Conservation (phyloP, 164 flowering plant genomes). For the Buxus sempervirens region DNA sequence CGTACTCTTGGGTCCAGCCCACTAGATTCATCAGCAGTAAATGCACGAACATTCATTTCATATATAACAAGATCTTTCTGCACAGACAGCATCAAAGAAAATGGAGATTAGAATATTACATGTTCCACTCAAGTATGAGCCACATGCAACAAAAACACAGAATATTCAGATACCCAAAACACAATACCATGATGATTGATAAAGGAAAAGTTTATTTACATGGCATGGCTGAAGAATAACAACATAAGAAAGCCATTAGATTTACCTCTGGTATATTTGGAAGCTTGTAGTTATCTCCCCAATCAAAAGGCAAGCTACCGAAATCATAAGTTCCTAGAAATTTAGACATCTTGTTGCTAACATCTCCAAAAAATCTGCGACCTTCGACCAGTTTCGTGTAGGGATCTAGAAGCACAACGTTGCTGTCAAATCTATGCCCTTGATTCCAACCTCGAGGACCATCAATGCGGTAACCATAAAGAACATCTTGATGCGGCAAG, state of each 20-base stretch:
- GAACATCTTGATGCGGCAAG: slow-evolving; percentile 65
- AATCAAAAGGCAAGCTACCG: slow-evolving; percentile 66
- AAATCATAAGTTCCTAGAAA: slow-evolving; percentile 88
- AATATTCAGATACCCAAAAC: neutral
- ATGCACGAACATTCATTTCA: slow-evolving; percentile 97
- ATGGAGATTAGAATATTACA: neutral
- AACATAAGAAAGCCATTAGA: neutral
- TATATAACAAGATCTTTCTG: slow-evolving; percentile 96
- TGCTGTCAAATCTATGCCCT: slow-evolving; percentile 90
- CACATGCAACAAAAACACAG: neutral
- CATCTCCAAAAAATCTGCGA: slow-evolving; percentile 74
- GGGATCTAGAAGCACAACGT: slow-evolving; percentile 74
- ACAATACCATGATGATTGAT: neutral
- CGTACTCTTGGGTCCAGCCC: slow-evolving; percentile 57
- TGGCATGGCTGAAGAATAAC: neutral
- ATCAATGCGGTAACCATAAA: slow-evolving; percentile 85
- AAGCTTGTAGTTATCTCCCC: slow-evolving; percentile 75
- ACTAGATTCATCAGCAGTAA: slow-evolving; percentile 88
- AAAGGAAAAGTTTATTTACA: neutral
- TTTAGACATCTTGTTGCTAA: slow-evolving; percentile 42
- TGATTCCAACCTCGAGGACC: slow-evolving; percentile 80
- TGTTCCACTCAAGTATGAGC: neutral
- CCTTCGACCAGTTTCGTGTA: slow-evolving; percentile 92
- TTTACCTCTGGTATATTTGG: slow-evolving; percentile 92
- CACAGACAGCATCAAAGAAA: slow-evolving; percentile 16